Percentiles rank a stretch among this genome's conserved stretches.
Conservation (phyloP, 208 protist genomes). For the Trypanosomatidae sp. region DNA sequence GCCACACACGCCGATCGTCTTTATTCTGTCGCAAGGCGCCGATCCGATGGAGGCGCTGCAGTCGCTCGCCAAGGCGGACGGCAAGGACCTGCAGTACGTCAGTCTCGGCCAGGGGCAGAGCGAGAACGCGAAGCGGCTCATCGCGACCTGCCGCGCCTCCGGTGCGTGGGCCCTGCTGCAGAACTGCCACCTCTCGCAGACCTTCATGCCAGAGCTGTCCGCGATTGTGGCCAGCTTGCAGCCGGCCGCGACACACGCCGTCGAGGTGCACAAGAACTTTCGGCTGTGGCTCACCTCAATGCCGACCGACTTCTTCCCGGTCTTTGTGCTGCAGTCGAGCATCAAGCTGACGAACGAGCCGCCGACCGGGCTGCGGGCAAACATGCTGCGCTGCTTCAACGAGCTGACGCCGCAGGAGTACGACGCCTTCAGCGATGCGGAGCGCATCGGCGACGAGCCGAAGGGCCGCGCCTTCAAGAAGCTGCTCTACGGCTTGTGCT, state of each 20-base stretch:
- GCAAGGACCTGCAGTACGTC: slow-evolving; percentile 82
- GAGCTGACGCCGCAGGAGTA: slow-evolving; percentile 88
- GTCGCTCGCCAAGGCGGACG: slow-evolving; percentile 89
- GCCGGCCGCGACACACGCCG: slow-evolving; percentile 15
- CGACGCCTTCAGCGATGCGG: slow-evolving; percentile 47
- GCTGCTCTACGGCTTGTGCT: slow-evolving; percentile 95
- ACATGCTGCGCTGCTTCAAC: slow-evolving; percentile 95
- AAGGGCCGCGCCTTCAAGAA: slow-evolving; percentile 93
- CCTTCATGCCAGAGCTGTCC: slow-evolving; percentile 97
- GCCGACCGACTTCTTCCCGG: slow-evolving; percentile 97
- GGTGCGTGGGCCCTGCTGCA: slow-evolving; percentile 97
- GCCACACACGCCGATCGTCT: slow-evolving; percentile 94
- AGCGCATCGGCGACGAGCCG: slow-evolving; percentile 50
- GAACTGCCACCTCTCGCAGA: slow-evolving; percentile 97
- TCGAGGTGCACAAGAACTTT: slow-evolving; percentile 88
- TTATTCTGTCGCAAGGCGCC: slow-evolving; percentile 97
- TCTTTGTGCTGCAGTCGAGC: slow-evolving; percentile 97
- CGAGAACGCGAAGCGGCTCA: slow-evolving; percentile 94
- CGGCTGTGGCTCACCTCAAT: slow-evolving; percentile 98
- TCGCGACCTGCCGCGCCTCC: slow-evolving; percentile 85
- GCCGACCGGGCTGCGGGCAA: slow-evolving; percentile 95
- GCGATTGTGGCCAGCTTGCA: slow-evolving; percentile 87
- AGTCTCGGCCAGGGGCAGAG: slow-evolving; percentile 98
- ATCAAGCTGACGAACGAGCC: slow-evolving; percentile 99
- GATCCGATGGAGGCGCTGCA: slow-evolving; percentile 95